Conservation (phyloP, 2,329 filamentous ascomycete species). For the Colletotrichum chrysophilum region DNA sequence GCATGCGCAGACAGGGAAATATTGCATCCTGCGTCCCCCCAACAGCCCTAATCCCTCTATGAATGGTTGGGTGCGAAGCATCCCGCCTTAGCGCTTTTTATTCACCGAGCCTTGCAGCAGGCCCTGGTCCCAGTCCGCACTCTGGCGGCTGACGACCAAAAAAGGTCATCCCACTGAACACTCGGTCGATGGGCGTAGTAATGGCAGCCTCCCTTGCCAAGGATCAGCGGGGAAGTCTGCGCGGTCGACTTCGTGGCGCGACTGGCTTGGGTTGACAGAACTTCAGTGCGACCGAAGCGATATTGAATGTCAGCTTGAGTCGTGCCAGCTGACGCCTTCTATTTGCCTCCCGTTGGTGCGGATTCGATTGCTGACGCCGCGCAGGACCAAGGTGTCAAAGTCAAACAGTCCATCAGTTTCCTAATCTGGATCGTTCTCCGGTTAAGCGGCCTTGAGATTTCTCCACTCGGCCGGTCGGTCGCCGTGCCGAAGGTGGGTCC, state of each 20-base stretch:
- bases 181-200: not conserved
- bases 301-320: not conserved
- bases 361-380: not conserved
- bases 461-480: not conserved
- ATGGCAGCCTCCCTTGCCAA: not conserved
- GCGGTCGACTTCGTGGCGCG: not conserved
- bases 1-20: not conserved
- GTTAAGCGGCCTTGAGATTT: not conserved
- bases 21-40: conserved; percentile 2
- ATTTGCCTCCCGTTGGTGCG: not conserved
- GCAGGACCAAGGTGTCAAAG: not conserved
- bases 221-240: not conserved
- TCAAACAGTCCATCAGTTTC: not conserved
- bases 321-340: not conserved
- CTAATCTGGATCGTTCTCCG: not conserved
- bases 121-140: conserved; percentile 1
- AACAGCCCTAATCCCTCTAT: not conserved
- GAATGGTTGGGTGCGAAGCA: conserved; percentile 5
- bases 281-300: not conserved
- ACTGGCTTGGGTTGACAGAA: not conserved
- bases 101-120: conserved; percentile 13
- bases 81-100: conserved; percentile 6
- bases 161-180: not conserved
- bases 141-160: not conserved
- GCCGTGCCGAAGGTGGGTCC: not conserved